Evolutionary conservation across 208 protist species (phyloP).

Genomic region (Acanthamoeba culbertsoni): DNA sequence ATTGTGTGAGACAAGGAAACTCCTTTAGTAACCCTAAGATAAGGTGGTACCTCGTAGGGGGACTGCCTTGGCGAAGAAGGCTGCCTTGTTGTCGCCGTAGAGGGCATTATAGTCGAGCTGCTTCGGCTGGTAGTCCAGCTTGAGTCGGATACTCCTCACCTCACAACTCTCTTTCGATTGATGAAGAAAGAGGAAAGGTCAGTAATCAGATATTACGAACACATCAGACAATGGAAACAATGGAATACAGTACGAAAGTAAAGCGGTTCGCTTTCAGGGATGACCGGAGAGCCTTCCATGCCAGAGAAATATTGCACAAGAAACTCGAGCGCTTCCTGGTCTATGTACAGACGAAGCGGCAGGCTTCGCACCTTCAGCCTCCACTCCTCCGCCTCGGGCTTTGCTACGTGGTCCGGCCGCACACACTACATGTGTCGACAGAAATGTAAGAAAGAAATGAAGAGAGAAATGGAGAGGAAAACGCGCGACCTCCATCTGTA

Average conservation of each 20-base stretch:
- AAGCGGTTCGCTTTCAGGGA: conserved; percentile 8
- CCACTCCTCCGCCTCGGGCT: conserved; percentile 47
- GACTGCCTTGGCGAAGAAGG: conserved; percentile 50
- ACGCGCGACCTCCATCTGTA: conserved; percentile 30
- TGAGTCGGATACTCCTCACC: neutral
- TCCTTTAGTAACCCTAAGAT: neutral
- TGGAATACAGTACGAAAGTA: conserved; percentile 62
- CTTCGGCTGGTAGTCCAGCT: conserved; percentile 58
- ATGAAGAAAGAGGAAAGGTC: no score
- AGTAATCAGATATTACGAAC: no score
- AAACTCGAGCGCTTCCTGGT: conserved; percentile 62
- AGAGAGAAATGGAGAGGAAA: no score
- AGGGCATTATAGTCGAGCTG: conserved; percentile 57
- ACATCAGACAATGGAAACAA: neutral
- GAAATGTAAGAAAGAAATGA: no score
- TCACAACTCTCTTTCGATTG: conserved; percentile 24
- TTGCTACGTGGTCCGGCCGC: neutral
- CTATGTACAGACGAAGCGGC: conserved; percentile 40
- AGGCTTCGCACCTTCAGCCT: neutral
- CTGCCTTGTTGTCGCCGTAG: conserved; percentile 58
- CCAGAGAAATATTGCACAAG: neutral
- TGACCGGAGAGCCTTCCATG: conserved; percentile 29
- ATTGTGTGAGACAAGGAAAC: neutral
- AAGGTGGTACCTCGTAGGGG: neutral
- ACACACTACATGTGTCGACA: conserved; percentile 5